Conservation (phyloP, 129 eudicot genomes). For the Daucus carota region DNA sequence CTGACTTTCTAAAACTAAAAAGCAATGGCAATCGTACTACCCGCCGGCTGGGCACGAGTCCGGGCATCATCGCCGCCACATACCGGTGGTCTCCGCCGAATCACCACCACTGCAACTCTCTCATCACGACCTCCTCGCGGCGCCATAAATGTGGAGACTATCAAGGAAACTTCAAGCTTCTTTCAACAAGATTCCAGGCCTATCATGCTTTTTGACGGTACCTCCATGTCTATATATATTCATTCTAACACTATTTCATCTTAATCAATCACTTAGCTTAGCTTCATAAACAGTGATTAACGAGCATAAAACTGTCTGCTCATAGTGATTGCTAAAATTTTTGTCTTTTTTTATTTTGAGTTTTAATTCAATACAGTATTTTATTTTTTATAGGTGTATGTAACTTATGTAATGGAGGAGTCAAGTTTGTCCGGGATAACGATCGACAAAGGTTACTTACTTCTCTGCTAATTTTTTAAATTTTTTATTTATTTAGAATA, state of each 20-base stretch:
- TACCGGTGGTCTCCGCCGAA: background rate
- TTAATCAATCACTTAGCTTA: background rate
- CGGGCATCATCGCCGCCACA: background rate
- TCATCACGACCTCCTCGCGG: conserved; percentile 20
- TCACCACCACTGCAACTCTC: background rate
- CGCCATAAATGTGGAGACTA: conserved; percentile 44
- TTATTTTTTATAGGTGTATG: conserved; percentile 63
- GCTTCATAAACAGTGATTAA: background rate
- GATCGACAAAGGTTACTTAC: conserved; percentile 59
- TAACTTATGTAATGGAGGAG: conserved; percentile 97
- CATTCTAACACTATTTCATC: background rate
- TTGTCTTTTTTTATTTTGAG: background rate
- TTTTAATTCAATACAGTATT: background rate
- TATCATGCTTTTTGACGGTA: conserved; percentile 93
- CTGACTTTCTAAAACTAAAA: background rate
- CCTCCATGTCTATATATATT: background rate
- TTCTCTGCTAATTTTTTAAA: background rate
- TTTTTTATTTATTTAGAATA: background rate
- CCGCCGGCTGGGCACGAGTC: background rate
- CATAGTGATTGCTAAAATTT: background rate
- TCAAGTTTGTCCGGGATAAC: conserved; percentile 83
- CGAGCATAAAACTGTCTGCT: too few relatives aligned
- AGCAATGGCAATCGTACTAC: background rate
- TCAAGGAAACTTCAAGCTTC: conserved; percentile 56
- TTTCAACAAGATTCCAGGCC: conserved; percentile 77